Conservation (phyloP, 495 filamentous ascomycete genomes). For the Neurospora sp. region DNA sequence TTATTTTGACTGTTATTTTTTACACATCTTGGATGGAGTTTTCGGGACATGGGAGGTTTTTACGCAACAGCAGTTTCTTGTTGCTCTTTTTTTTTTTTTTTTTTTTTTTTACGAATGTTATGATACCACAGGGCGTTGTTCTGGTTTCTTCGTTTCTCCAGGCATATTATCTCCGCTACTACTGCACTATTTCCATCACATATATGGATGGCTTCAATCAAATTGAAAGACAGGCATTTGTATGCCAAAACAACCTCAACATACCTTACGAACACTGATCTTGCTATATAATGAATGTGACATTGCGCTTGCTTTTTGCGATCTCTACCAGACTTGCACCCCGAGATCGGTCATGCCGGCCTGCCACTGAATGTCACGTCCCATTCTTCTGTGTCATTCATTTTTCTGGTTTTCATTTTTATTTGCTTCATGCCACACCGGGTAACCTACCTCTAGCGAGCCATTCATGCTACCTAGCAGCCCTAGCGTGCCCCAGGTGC, state of each 20-base stretch:
- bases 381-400: background rate
- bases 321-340: background rate
- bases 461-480: background rate
- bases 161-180: background rate
- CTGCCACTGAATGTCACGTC: background rate
- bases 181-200: background rate
- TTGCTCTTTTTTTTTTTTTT: background rate
- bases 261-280: background rate
- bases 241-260: background rate
- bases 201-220: background rate
- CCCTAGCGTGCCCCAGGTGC: background rate
- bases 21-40: background rate
- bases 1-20: background rate
- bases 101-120: slow-evolving; percentile 2
- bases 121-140: slow-evolving; percentile 4
- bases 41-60: background rate
- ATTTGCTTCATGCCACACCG: background rate
- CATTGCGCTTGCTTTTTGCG: background rate
- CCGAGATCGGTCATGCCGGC: background rate
- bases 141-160: background rate
- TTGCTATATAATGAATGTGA: background rate
- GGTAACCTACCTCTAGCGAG: background rate
- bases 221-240: background rate
- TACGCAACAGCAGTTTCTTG: background rate
- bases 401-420: background rate